Conservation (phyloP, 257 asterid species). For the Jasminum sambac region DNA sequence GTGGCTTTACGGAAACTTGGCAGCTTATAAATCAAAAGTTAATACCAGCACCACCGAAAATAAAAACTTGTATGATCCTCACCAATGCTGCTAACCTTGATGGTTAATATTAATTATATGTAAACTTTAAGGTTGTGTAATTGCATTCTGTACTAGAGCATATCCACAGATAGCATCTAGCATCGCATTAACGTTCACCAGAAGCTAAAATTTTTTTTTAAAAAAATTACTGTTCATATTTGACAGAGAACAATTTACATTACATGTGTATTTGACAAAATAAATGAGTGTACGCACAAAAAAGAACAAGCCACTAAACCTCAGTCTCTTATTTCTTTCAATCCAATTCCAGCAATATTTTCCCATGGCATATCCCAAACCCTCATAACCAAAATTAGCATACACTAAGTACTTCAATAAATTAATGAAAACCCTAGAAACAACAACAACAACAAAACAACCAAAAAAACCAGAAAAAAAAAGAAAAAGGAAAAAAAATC, state of each 20-base stretch:
- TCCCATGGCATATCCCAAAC: not conserved
- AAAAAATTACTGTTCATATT: no score
- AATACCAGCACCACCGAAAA: not conserved
- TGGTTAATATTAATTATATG: not conserved
- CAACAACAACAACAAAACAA: no score
- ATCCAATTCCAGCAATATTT: not conserved
- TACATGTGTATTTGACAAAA: not conserved
- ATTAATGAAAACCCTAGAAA: constrained; percentile 11
- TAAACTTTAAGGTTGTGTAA: not conserved
- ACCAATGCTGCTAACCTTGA: not conserved
- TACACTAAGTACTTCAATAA: not conserved
- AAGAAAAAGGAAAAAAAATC: not conserved
- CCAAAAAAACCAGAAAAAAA: no score
- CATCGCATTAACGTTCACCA: not conserved
- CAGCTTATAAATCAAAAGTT: not conserved
- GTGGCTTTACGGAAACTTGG: not conserved
- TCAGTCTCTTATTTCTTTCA: not conserved
- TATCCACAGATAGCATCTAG: not conserved
- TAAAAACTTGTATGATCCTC: not conserved
- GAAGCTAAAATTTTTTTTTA: not conserved
- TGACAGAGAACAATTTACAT: no score
- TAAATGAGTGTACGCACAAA: not conserved
- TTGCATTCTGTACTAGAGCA: not conserved
- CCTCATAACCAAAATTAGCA: not conserved
- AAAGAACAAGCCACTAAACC: constrained; percentile 7